A percentile compares a stretch with the other conserved stretches of the same genome.
phyloP scores from a whole-genome alignment of 2,329 filamentous ascomycete genomes.

The Saccharata proteae region DNA sequence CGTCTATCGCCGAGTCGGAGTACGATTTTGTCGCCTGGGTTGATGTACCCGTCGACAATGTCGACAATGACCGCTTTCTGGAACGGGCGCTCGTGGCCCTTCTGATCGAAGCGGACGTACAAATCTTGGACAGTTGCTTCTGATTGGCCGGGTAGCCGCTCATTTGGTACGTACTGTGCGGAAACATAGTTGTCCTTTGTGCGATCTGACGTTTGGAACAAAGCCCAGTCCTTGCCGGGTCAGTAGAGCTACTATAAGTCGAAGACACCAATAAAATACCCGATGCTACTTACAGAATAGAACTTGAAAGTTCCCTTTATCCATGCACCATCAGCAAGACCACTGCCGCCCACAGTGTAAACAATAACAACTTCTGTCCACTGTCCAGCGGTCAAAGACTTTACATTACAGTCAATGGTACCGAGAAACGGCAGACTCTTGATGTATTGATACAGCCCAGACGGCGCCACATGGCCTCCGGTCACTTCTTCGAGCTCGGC shows the following conservation, averaged over 20 bases:
- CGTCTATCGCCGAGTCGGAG: slow-evolving; percentile 22
- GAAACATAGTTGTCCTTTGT: slow-evolving; percentile 14
- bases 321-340: slow-evolving; percentile 25
- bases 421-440: slow-evolving; percentile 3
- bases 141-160: slow-evolving; percentile 17
- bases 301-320: slow-evolving; percentile 30
- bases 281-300: slow-evolving; percentile 18
- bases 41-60: slow-evolving; percentile 26
- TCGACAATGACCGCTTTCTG: slow-evolving; percentile 19
- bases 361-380: slow-evolving; percentile 3
- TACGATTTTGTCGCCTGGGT: slow-evolving; percentile 23
- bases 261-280: not conserved
- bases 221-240: slow-evolving; percentile 18
- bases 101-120: slow-evolving; percentile 26
- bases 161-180: slow-evolving; percentile 19
- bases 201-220: slow-evolving; percentile 23
- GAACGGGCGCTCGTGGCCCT: slow-evolving; percentile 27
- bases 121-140: slow-evolving; percentile 23
- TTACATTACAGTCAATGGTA: not conserved
- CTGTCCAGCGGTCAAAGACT: not conserved
- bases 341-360: slow-evolving; percentile 20
- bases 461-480: no score
- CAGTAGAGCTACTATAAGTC: not conserved
- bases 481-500: no score
- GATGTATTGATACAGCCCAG: slow-evolving; percentile 1